These are phyloP conservation scores for Rhipidocladum racemiflorum DNA, from an alignment of 176 grass and related monocot species.

Conservation along the genomic window DNA sequence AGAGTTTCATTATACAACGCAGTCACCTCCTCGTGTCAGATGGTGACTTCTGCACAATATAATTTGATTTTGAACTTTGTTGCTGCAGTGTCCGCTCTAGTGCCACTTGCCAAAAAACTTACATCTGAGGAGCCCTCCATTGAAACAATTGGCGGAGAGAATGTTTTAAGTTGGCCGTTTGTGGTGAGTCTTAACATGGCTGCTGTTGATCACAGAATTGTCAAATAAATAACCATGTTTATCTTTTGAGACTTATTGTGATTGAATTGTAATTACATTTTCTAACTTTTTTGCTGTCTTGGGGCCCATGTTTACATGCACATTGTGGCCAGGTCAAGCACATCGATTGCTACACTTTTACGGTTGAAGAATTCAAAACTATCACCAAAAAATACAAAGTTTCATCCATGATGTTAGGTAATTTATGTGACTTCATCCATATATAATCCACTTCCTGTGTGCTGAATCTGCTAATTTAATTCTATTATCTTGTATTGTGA, in stretches of 20 bases:
- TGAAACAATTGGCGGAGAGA: conserved; percentile 79
- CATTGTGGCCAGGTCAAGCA: conserved; percentile 58
- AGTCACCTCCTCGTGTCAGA: background rate
- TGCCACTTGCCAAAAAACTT: conserved; percentile 81
- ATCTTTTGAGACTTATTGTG: conserved; percentile 9
- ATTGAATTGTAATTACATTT: conserved; percentile 5
- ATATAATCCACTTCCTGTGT: background rate
- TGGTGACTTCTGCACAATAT: background rate
- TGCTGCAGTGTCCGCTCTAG: conserved; percentile 76
- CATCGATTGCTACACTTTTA: conserved; percentile 74
- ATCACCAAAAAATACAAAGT: conserved; percentile 71
- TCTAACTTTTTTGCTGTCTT: background rate
- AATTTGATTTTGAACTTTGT: conserved; percentile 19
- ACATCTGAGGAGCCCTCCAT: conserved; percentile 87
- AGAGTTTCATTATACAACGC: background rate
- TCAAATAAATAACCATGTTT: conserved; percentile 10
- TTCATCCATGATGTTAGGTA: conserved; percentile 79
- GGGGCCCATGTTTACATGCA: conserved; percentile 9
- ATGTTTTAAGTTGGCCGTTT: conserved; percentile 90
- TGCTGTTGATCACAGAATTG: background rate
- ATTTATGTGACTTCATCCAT: background rate
- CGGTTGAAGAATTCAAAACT: conserved; percentile 65
- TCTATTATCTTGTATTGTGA: background rate
- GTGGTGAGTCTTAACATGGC: conserved; percentile 52
- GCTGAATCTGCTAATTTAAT: conserved; percentile 22